Conservation (phyloP, 768 basidiomycete genomes). For the Rhodotorula taiwanensis region DNA sequence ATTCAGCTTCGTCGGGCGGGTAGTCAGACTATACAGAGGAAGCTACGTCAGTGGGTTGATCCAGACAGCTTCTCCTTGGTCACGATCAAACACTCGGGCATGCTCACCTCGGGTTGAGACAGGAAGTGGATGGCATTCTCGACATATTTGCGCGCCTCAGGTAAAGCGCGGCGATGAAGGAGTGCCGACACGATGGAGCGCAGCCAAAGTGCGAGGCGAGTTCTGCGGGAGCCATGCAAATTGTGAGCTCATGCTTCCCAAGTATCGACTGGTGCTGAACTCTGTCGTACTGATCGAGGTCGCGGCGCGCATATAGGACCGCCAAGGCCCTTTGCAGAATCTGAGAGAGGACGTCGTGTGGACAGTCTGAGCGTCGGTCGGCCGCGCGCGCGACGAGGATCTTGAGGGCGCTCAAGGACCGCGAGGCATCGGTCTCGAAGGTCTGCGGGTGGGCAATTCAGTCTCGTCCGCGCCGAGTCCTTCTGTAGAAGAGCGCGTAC, state of each 20-base stretch:
- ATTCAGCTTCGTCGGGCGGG: constrained; percentile 3
- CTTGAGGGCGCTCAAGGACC: constrained; percentile 4
- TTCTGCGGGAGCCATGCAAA: neutral
- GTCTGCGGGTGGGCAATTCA: no score
- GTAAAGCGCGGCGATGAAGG: neutral
- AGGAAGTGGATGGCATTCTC: constrained; percentile 9
- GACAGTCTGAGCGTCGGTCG: neutral
- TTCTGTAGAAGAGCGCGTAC: no score
- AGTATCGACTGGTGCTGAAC: neutral
- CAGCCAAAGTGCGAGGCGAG: constrained; percentile 1
- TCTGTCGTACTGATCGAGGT: constrained; percentile 7
- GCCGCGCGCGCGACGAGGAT: constrained; percentile 1
- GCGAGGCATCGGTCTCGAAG: neutral
- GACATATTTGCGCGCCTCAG: constrained; percentile 6
- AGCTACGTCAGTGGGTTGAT: no score
- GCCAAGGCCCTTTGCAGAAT: constrained; percentile 10
- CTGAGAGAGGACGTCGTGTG: neutral
- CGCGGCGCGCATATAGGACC: constrained; percentile 1
- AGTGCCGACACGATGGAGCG: constrained; percentile 3
- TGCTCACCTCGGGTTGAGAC: neutral
- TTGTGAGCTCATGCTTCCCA: neutral
- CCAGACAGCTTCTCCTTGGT: neutral
- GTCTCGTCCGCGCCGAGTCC: no score
- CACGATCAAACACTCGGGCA: neutral
- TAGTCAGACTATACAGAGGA: neutral